Evolutionary conservation across 352 stramenopile genomes (phyloP).

Genomic region (Phytophthora idaei): DNA sequence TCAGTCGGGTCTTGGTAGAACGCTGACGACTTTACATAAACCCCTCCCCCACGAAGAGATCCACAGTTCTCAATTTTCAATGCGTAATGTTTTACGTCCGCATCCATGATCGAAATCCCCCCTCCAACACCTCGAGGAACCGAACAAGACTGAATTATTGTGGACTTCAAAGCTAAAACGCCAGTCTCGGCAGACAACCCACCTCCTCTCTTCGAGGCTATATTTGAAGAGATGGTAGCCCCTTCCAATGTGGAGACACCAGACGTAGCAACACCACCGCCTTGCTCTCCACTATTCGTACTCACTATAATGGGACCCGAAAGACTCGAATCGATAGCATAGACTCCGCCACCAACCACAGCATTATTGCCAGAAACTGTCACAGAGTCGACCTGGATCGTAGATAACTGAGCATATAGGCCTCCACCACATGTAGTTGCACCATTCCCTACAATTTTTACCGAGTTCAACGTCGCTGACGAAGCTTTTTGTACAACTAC

Average conservation of each 20-base stretch:
- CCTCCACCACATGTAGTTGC: conserved; percentile 39
- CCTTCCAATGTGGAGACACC: conserved; percentile 23
- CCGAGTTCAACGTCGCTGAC: conserved; percentile 4
- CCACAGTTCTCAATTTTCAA: conserved; percentile 30
- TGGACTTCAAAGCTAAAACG: conserved; percentile 26
- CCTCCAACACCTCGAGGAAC: conserved; percentile 29
- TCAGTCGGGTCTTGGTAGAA: conserved; percentile 23
- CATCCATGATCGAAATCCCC: conserved; percentile 30
- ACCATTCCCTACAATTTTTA: conserved; percentile 23
- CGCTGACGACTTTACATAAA: conserved; percentile 36
- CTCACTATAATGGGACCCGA: conserved; percentile 22
- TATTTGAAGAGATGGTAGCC: conserved; percentile 25
- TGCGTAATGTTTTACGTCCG: conserved; percentile 21
- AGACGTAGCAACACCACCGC: conserved; percentile 29
- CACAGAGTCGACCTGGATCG: conserved; percentile 13
- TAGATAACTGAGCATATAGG: conserved; percentile 12
- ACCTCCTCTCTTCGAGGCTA: conserved; percentile 29
- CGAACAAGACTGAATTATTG: conserved; percentile 29
- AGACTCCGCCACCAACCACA: conserved; percentile 35
- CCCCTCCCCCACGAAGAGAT: conserved; percentile 32
- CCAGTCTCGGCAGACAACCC: conserved; percentile 34
- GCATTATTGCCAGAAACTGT: conserved; percentile 31
- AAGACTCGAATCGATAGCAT: conserved; percentile 26
- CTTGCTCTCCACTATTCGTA: conserved; percentile 31
- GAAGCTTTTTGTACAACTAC: conserved; percentile 11